Evolutionary conservation across 257 asterid genomes (phyloP).

Genomic region (Ocimum tenuiflorum): DNA sequence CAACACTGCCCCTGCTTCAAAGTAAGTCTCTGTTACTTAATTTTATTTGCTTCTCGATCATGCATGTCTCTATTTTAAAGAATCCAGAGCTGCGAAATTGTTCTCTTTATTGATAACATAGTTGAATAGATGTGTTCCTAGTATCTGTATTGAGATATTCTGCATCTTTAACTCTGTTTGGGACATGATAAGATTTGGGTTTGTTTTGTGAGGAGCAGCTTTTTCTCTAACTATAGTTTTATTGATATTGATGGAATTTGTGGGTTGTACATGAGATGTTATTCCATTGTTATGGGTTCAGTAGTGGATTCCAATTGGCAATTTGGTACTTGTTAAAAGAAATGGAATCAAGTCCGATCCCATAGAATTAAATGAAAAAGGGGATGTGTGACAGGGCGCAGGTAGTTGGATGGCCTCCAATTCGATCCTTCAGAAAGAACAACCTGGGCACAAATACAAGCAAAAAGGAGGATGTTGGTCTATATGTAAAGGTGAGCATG

Average conservation of each 20-base stretch:
- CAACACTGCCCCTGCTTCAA: constrained; percentile 53
- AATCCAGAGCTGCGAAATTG: not conserved
- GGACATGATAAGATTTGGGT: constrained; percentile 5
- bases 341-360: too few species aligned
- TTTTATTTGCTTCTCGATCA: not conserved
- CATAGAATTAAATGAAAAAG: too few species aligned
- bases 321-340: too few species aligned
- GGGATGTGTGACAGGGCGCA: constrained; percentile 60
- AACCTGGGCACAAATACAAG: constrained; percentile 39
- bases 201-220: not conserved
- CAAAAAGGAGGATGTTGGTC: constrained; percentile 33
- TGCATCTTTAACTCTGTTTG: not conserved
- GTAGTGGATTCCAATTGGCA: too few species aligned
- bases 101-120: not conserved
- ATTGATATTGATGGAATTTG: too few species aligned
- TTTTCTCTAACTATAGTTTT: too few species aligned
- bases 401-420: constrained; percentile 92
- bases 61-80: not conserved
- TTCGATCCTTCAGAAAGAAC: constrained; percentile 73
- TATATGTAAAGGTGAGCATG: constrained; percentile 79
- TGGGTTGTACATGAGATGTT: too few species aligned
- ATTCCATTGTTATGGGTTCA: too few species aligned
- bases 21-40: constrained; percentile 28
- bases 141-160: not conserved
- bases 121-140: not conserved